Percentiles rank a stretch among this genome's conserved stretches.
Evolutionary conservation across 139 green algal genomes (phyloP).

Genomic region (Penium margaritaceum): DNA sequence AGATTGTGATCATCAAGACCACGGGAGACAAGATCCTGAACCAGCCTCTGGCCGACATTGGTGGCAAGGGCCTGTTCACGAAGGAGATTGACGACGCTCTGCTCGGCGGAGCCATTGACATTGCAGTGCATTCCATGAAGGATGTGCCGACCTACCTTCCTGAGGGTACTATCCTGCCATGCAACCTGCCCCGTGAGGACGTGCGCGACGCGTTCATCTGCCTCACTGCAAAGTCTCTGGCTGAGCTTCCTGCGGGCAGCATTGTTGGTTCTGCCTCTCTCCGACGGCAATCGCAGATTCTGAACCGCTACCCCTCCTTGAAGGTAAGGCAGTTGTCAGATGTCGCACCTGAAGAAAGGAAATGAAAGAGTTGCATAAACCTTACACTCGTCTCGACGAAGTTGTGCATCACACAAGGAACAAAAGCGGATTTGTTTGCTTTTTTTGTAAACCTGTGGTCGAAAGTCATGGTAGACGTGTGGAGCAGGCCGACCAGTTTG

Average conservation of each 20-base stretch:
- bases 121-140: conserved; percentile 99
- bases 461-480: too few species aligned
- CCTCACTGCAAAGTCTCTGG: conserved; percentile 63
- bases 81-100: conserved; percentile 98
- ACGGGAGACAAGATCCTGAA: conserved; percentile 98
- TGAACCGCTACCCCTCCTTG: conserved; percentile 76
- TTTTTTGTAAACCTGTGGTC: too few species aligned
- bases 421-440: too few species aligned
- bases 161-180: conserved; percentile 84
- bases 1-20: conserved; percentile 99
- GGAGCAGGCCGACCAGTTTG: too few species aligned
- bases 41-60: conserved; percentile 95
- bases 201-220: conserved; percentile 96
- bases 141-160: conserved; percentile 98
- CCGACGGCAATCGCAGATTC: conserved; percentile 85
- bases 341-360: too few species aligned
- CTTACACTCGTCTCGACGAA: too few species aligned
- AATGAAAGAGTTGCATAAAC: too few species aligned
- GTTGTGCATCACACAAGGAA: too few species aligned
- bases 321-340: too few species aligned
- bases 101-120: conserved; percentile 87
- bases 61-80: conserved; percentile 98
- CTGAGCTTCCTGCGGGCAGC: conserved; percentile 78
- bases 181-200: conserved; percentile 95
- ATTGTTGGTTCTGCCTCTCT: conserved; percentile 84